Evolutionary conservation across 176 grass and related monocot genomes (phyloP), one percentile per base, ranked within the genome.

Genomic region (Phoenix dactylifera): DNA sequence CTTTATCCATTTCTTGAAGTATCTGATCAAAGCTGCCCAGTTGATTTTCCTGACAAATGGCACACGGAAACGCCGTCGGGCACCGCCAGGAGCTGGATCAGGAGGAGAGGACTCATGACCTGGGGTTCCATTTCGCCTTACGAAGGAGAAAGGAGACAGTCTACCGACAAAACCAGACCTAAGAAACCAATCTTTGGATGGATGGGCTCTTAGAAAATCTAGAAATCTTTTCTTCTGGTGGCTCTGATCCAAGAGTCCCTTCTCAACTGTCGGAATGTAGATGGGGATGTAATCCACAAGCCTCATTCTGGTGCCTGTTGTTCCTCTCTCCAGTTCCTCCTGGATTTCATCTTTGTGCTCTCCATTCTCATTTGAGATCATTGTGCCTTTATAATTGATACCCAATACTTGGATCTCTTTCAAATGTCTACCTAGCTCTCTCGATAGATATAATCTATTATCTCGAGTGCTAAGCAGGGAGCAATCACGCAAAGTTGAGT

Each of bases 161-260:
- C 82, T 78, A 44, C 81, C 80, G 30, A 82, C 82, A 69, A 89
- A 80, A 23, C 72, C 76, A 1, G 77, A 80, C 4, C 77, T 54
- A 23, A 78, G 57, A 74, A 95, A 86, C 90, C 90, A 95, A 15
- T 95, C 90, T 74, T 65, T 87, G 57, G 87, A 77, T 15, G 92
- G 92, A 51, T 51, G 83, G 16, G 87, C 83, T 78, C 71, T 73
- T 17, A 96, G 87, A 70, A 96, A 96, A 53, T 96, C 92, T 18
- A 90, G 18, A 52, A 90, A 90, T 65, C 86, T 78, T 53, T 30
- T 65, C 71, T 82, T 63, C 50, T 68, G 77, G 64, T 6, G 39
- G 68, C 61, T 64, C 17, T 32, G 67, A 17, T 59, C 58, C 3
- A 82, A 44, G 10, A 73, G 76, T 19, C 73, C 74, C 30, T 48